These are phyloP conservation scores for Fraxinus paxiana DNA, from an alignment of 305 asterid genomes.

Conservation along the genomic window DNA sequence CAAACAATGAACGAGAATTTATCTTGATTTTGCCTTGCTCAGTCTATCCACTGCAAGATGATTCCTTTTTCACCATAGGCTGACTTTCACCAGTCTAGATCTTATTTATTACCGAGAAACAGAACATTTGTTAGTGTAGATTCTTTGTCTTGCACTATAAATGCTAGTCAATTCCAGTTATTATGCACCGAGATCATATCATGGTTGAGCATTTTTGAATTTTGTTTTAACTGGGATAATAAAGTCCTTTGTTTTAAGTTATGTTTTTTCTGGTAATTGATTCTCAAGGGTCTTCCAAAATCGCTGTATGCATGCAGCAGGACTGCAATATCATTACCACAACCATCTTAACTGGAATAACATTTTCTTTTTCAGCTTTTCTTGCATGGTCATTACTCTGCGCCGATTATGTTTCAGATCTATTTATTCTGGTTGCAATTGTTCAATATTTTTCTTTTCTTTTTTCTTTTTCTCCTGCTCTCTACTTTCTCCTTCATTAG, in stretches of 20 bases:
- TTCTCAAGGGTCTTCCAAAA: neutral
- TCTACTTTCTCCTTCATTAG: neutral
- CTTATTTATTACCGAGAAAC: neutral
- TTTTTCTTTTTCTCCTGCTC: neutral
- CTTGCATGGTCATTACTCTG: neutral
- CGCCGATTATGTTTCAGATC: neutral
- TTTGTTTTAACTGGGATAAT: neutral
- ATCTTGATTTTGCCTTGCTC: conserved; percentile 10
- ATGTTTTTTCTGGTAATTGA: neutral
- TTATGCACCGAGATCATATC: neutral
- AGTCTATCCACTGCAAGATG: neutral
- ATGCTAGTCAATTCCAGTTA: neutral
- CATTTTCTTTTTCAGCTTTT: neutral
- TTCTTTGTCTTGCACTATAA: neutral
- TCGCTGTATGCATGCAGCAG: neutral
- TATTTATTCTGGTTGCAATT: neutral
- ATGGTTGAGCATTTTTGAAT: neutral
- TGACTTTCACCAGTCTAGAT: neutral
- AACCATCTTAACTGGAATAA: neutral
- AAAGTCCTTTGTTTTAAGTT: neutral
- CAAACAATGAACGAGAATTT: neutral
- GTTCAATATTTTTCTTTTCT: neutral
- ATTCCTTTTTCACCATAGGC: neutral
- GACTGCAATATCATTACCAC: neutral
- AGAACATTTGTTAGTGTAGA: neutral